Conservation (phyloP, 495 filamentous ascomycete species). For the Trichocladium antarcticum region DNA sequence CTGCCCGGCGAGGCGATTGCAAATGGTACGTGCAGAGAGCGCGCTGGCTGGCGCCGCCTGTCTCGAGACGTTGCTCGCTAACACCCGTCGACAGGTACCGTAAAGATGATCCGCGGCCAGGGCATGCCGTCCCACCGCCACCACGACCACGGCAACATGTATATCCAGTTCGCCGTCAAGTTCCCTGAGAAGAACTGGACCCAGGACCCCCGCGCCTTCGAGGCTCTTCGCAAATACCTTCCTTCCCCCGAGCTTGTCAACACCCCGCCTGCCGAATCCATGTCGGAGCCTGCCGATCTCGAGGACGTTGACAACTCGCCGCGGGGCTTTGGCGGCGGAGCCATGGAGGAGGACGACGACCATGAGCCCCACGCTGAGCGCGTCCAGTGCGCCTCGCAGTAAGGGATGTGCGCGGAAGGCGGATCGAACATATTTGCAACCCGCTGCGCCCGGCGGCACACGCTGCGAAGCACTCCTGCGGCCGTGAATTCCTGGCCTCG, state of each 20-base stretch:
- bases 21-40: constrained; percentile 58
- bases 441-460: not conserved
- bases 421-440: not conserved
- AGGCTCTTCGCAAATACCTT: constrained; percentile 67
- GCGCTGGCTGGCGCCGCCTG: too few relatives aligned
- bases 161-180: constrained; percentile 94
- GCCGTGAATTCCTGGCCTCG: not conserved
- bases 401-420: constrained; percentile 30
- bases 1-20: constrained; percentile 86
- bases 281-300: constrained; percentile 73
- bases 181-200: constrained; percentile 70
- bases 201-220: constrained; percentile 42
- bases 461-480: too few relatives aligned
- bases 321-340: constrained; percentile 52
- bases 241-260: constrained; percentile 53
- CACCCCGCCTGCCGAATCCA: constrained; percentile 62
- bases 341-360: constrained; percentile 67
- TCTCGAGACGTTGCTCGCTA: constrained; percentile 8
- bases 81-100: constrained; percentile 46
- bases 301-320: constrained; percentile 75
- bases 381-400: constrained; percentile 97
- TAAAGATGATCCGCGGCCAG: constrained; percentile 93
- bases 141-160: constrained; percentile 93
- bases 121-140: constrained; percentile 97
- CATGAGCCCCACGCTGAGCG: constrained; percentile 73